A percentile compares a stretch with the other conserved stretches of the same genome.
These are phyloP conservation scores for Botrytis pseudocinerea DNA, from an alignment of 2,329 filamentous ascomycete genomes.

Conservation along the genomic window DNA sequence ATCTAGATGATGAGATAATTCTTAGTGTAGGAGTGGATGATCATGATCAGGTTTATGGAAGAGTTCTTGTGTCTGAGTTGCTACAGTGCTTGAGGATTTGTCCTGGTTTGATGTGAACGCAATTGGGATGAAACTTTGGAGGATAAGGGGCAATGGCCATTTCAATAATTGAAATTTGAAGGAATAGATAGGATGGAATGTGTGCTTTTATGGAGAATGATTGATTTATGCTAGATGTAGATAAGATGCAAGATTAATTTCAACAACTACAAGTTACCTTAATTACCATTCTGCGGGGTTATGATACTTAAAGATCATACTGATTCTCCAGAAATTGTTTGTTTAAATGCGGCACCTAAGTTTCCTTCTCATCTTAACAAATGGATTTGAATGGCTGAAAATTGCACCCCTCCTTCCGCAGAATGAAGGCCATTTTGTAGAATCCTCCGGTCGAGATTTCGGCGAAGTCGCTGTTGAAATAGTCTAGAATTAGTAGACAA, in stretches of 20 bases:
- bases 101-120: constrained; percentile 50
- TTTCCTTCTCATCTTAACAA: accelerated
- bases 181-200: background rate
- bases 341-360: background rate
- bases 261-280: background rate
- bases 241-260: background rate
- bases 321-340: background rate
- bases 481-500: background rate
- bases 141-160: background rate
- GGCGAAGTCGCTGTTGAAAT: background rate
- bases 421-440: too few relatives aligned
- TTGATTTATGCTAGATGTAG: background rate
- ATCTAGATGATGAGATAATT: constrained; percentile 45
- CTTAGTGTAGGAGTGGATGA: constrained; percentile 45
- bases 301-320: background rate
- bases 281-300: background rate
- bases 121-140: background rate
- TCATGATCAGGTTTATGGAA: constrained; percentile 41
- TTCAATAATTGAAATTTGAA: background rate
- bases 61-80: constrained; percentile 40
- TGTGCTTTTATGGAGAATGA: background rate
- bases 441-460: background rate
- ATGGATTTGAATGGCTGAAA: background rate
- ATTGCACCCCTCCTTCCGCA: too few relatives aligned
- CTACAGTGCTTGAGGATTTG: constrained; percentile 44